Evolutionary conservation across 75 land plant species (phyloP).

Genomic region (Selaginella tamariscina): DNA sequence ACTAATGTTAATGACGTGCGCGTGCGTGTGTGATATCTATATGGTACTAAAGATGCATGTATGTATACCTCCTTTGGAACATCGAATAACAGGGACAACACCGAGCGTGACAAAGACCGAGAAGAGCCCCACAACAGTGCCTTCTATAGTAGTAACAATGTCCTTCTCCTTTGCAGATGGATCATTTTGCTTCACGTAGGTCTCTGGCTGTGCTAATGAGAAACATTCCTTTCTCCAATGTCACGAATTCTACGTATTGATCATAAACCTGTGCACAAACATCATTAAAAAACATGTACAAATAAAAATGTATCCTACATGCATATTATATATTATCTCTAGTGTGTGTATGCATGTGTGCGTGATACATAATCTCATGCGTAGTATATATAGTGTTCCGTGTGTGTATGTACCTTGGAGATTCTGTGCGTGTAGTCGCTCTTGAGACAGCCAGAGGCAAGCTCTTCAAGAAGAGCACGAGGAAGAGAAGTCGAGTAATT

Average conservation of each 20-base stretch:
- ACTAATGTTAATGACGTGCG: conserved; percentile 57
- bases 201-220: conserved; percentile 56
- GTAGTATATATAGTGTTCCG: no score
- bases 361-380: no score
- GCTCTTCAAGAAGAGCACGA: conserved; percentile 68
- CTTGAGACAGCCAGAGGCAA: conserved; percentile 50
- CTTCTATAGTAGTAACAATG: conserved; percentile 60
- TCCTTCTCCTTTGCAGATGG: conserved; percentile 72
- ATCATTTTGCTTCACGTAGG: conserved; percentile 77
- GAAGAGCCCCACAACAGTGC: conserved; percentile 67
- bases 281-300: no score
- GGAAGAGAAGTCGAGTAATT: conserved; percentile 88
- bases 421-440: conserved; percentile 52
- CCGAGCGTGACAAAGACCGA: conserved; percentile 76
- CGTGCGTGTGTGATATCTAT: conserved; percentile 67
- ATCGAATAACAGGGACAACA: conserved; percentile 78
- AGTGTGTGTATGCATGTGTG: no score
- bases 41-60: no score
- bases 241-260: conserved; percentile 86
- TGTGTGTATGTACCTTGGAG: no score
- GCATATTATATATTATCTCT: no score
- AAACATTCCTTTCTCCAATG: conserved; percentile 76
- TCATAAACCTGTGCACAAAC: no score
- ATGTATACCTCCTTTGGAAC: conserved; percentile 83
- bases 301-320: no score